A percentile compares a stretch with the other conserved stretches of the same genome.
These are phyloP conservation scores for Arthrobotrys pseudoclavata DNA, from an alignment of 2,329 filamentous ascomycete genomes.

Conservation along the genomic window DNA sequence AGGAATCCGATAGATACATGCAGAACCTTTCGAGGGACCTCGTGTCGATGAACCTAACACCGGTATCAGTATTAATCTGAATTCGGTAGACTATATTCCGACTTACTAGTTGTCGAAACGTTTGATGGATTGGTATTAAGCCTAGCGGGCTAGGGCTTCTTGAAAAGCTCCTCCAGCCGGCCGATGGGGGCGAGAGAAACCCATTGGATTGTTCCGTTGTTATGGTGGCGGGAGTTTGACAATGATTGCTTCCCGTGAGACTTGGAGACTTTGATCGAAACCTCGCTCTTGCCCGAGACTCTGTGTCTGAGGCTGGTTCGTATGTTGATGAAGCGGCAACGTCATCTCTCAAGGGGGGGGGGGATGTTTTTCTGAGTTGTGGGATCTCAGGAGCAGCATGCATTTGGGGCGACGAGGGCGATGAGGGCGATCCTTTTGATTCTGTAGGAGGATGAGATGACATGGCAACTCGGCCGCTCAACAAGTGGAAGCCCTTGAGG, in stretches of 20 bases:
- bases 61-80: neutral
- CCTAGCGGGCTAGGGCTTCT: slow-evolving; percentile 92
- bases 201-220: slow-evolving; percentile 28
- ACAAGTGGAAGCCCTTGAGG: slow-evolving; percentile 2
- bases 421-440: neutral
- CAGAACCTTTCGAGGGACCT: slow-evolving; percentile 91
- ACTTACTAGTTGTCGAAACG: slow-evolving; percentile 86
- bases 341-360: slow-evolving; percentile 36
- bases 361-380: slow-evolving; percentile 47
- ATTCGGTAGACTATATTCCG: neutral
- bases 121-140: slow-evolving; percentile 92
- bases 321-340: neutral
- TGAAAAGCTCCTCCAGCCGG: slow-evolving; percentile 85
- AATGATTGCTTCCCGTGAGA: neutral
- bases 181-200: slow-evolving; percentile 44
- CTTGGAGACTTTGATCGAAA: slow-evolving; percentile 49
- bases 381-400: slow-evolving; percentile 39
- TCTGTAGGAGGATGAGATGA: slow-evolving; percentile 21
- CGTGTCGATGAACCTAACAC: slow-evolving; percentile 80
- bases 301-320: slow-evolving; percentile 41
- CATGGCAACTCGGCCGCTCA: slow-evolving; percentile 13
- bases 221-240: slow-evolving; percentile 1
- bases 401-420: slow-evolving; percentile 28
- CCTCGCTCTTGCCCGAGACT: slow-evolving; percentile 50
- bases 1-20: slow-evolving; percentile 98